Evolutionary conservation across 768 basidiomycete genomes (phyloP).

Genomic region (Suillus sp.): DNA sequence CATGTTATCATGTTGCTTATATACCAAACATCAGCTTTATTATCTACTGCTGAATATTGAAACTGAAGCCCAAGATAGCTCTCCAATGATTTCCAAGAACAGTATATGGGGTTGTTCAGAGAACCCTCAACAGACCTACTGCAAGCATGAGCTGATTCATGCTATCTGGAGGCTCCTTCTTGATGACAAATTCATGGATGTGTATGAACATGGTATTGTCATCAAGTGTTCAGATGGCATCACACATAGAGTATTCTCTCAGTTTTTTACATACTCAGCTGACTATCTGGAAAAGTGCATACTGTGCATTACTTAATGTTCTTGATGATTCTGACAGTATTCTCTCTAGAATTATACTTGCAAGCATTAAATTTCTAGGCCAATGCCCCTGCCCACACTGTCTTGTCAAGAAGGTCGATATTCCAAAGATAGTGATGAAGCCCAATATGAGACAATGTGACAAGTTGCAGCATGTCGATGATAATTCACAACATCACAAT

Average conservation of each 20-base stretch:
- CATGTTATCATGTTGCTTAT: not conserved
- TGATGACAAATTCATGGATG: slow-evolving; percentile 19
- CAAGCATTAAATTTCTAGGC: slow-evolving; percentile 26
- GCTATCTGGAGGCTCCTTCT: slow-evolving; percentile 18
- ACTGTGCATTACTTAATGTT: not conserved
- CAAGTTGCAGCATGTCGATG: slow-evolving; percentile 7
- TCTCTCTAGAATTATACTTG: slow-evolving; percentile 19
- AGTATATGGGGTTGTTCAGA: not conserved
- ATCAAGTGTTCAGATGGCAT: slow-evolving; percentile 21
- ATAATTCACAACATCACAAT: not conserved
- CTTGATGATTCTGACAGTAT: not conserved
- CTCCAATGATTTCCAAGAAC: slow-evolving; percentile 17
- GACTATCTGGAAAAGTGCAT: slow-evolving; percentile 28
- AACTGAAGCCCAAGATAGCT: slow-evolving; percentile 14
- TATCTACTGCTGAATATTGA: not conserved
- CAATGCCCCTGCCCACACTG: slow-evolving; percentile 25
- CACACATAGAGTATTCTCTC: slow-evolving; percentile 18
- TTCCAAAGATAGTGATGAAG: slow-evolving; percentile 15
- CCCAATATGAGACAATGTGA: slow-evolving; percentile 3
- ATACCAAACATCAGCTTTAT: slow-evolving; percentile 3
- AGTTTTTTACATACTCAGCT: slow-evolving; percentile 23
- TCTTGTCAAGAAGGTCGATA: slow-evolving; percentile 14
- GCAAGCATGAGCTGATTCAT: slow-evolving; percentile 21
- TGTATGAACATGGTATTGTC: slow-evolving; percentile 21
- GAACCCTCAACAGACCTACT: slow-evolving; percentile 4